A percentile compares a stretch with the other conserved stretches of the same genome.
These are phyloP conservation scores for Triticum monococcum DNA, from an alignment of 176 grass and related monocot species.

Conservation along the genomic window DNA sequence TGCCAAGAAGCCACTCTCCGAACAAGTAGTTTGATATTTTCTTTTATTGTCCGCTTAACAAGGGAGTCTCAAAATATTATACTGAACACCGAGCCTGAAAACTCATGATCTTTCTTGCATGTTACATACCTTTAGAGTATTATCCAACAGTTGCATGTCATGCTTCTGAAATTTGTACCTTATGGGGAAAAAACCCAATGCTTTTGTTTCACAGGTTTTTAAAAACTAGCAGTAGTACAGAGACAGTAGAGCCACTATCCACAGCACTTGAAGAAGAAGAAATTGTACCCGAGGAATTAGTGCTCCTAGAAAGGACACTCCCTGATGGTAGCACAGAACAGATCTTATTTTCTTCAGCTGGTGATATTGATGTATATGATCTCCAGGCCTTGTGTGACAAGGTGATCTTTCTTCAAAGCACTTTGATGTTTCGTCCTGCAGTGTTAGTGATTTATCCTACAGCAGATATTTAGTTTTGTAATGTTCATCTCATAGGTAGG, in stretches of 20 bases:
- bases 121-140: neutral
- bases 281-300: slow-evolving; percentile 58
- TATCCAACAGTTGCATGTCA: neutral
- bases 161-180: slow-evolving; percentile 3
- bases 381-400: slow-evolving; percentile 89
- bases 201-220: slow-evolving; percentile 56
- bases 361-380: slow-evolving; percentile 86
- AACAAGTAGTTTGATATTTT: neutral
- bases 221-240: slow-evolving; percentile 62
- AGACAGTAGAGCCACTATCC: slow-evolving; percentile 66
- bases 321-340: slow-evolving; percentile 77
- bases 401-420: slow-evolving; percentile 40
- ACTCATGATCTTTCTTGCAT: neutral
- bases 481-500: slow-evolving; percentile 64
- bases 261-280: slow-evolving; percentile 76
- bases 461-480: slow-evolving; percentile 21
- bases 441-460: neutral
- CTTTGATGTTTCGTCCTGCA: slow-evolving; percentile 8
- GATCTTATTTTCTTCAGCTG: slow-evolving; percentile 88
- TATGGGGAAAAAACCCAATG: neutral
- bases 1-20: neutral
- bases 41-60: neutral
- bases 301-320: slow-evolving; percentile 73
- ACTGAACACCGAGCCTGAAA: neutral
- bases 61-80: neutral